Base-by-base conservation (phyloP, 805 yeast genomes). In the Sugiyamaella chiloensis region DNA sequence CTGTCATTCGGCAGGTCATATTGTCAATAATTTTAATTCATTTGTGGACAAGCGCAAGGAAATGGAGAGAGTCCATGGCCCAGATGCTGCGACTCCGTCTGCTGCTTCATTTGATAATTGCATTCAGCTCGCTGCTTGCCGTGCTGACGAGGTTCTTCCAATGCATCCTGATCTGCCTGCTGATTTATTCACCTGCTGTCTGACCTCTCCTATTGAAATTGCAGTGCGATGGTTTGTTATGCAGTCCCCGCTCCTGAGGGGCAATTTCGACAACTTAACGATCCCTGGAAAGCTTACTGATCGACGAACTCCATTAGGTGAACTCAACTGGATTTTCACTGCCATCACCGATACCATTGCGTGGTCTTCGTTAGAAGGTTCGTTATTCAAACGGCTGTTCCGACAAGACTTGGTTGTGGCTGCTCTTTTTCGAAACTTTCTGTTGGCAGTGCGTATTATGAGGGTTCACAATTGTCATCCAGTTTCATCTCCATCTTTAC, bases 311-410 rank as follows among this genome's bases (percentile, higher is more conserved):
- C 97, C 98, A 0, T 68, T 93, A 37, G 99, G 99, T 29, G 99
- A 93, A 63, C 74, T 93, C 46, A 89, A 88, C 64, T 93, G 98
- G 97, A 91, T 93, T 27, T 93, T 91, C 67, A 93, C 97, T 1
- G 97, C 99, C 2, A 88, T 93, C 32, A 91, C 98, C 2, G 99
- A 93, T 65, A 91, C 98, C 0, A 91, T 93, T 44, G 99, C 99
- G 1, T 93, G 98, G 97, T 87, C 96, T 0, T 79, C 90, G 2
- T 68, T 93, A 30, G 88, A 95, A 2, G 74, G 96, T 52, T 88
- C 95, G 0, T 68, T 93, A 24, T 93, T 93, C 72, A 91, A 90
- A 60, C 77, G 90, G 51, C 71, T 93, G 6, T 93, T 93, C 60
- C 78, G 99, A 62, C 99, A 91, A 64, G 99, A 93, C 64, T 71